A percentile compares a stretch with the other conserved stretches of the same genome.
Evolutionary conservation across 345 rosid species (phyloP).

Genomic region (Cardamine resedifolia): DNA sequence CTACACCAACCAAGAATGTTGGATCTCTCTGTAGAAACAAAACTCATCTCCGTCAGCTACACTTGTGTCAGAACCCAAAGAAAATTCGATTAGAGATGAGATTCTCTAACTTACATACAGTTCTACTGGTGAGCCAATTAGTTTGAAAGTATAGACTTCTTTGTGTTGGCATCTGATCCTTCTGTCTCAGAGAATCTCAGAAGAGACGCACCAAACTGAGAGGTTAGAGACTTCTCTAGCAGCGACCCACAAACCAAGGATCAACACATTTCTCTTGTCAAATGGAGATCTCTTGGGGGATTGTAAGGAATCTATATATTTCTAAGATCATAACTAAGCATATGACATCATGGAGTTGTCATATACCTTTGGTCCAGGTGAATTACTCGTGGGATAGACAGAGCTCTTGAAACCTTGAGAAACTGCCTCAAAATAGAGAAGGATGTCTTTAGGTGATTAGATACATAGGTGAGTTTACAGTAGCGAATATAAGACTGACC

Average conservation of each 20-base stretch:
- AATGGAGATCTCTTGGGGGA: neutral
- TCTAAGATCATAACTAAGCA: neutral
- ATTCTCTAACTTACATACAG: constrained; percentile 25
- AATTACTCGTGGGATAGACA: constrained; percentile 37
- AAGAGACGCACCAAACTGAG: constrained; percentile 2
- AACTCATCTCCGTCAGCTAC: constrained; percentile 14
- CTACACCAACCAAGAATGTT: constrained; percentile 20
- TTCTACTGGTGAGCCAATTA: constrained; percentile 15
- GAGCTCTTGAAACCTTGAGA: constrained; percentile 54
- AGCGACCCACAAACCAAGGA: neutral
- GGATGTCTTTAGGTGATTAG: neutral
- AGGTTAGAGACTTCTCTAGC: constrained; percentile 1
- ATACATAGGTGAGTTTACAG: neutral
- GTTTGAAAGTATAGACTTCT: constrained; percentile 13
- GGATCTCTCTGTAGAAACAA: constrained; percentile 17
- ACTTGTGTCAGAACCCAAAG: constrained; percentile 25
- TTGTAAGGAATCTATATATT: neutral
- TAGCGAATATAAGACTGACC: constrained; percentile 37
- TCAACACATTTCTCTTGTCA: neutral
- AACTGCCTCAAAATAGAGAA: constrained; percentile 42
- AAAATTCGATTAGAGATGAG: constrained; percentile 13
- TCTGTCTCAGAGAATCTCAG: constrained; percentile 28
- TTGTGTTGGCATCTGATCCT: constrained; percentile 34
- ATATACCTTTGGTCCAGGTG: constrained; percentile 19
- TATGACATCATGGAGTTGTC: neutral